A percentile compares a stretch with the other conserved stretches of the same genome.
Evolutionary conservation across 495 filamentous ascomycete species (phyloP).

Genomic region (Penicillium daleae): DNA sequence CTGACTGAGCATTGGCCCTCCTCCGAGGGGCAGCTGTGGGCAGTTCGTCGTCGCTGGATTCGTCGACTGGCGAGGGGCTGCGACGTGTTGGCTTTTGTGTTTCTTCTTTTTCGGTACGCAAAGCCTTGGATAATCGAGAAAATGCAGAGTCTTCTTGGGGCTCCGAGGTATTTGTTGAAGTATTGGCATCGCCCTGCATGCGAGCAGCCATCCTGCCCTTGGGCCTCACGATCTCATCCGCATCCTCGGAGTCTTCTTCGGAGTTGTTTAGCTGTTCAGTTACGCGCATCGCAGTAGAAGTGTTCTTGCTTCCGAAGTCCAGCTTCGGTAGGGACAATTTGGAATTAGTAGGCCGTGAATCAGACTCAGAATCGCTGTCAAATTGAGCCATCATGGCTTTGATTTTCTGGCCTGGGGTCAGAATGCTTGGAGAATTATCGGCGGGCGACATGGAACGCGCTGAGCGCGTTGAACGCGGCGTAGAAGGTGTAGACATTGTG

Average conservation of each 20-base stretch:
- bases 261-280: conserved; percentile 24
- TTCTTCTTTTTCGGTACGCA: conserved; percentile 27
- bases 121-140: conserved; percentile 37
- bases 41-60: conserved; percentile 44
- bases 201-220: conserved; percentile 72
- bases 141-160: conserved; percentile 38
- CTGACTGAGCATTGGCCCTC: conserved; percentile 26
- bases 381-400: conserved; percentile 68
- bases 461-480: conserved; percentile 49
- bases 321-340: conserved; percentile 26
- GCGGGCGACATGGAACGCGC: conserved; percentile 44
- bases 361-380: conserved; percentile 60
- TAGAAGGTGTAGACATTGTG: conserved; percentile 46
- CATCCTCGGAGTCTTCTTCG: conserved; percentile 44
- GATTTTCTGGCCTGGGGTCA: conserved; percentile 73
- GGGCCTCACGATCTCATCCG: conserved; percentile 59
- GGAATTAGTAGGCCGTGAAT: conserved; percentile 33
- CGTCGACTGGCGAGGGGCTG: conserved; percentile 13
- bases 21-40: conserved; percentile 39
- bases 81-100: conserved; percentile 19
- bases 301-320: conserved; percentile 26
- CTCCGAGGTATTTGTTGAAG: conserved; percentile 1
- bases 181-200: conserved; percentile 51
- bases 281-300: conserved; percentile 10
- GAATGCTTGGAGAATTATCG: conserved; percentile 41